Evolutionary conservation across 805 yeast genomes (phyloP), one percentile per base, ranked within the genome.

Genomic region (Candida ulmi): DNA sequence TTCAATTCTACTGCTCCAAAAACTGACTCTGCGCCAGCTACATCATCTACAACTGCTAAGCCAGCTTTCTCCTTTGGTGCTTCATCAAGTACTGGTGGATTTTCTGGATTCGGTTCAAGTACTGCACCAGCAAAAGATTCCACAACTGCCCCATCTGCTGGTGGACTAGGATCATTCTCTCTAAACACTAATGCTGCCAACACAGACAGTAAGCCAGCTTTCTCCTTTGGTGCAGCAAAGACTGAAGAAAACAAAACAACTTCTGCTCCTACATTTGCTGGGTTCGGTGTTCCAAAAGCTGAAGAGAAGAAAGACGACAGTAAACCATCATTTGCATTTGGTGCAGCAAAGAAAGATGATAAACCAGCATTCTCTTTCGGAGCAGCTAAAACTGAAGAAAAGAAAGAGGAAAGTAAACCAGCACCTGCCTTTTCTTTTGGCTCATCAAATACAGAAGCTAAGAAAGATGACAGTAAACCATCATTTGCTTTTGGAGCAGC

Each of bases 1-100:
- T 32, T 32, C 17, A 27, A 27, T 17, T 5, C 26, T 29, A 8
- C 33, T 17, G 16, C 30, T 13, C 19, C 11, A 35, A 35, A 28
- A 13, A 35, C 28, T 15, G 24, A 9, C 24, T 21, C 24, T 8
- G 35, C 19, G 13, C 29, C 42, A 19, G 23, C 47, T 17, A 4
- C 41, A 13, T 8, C 41, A 11, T 42, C 41, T 8, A 23, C 25
- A n/a, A n/a, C n/a, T n/a, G n/a, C n/a, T n/a, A n/a, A n/a, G n/a
- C 9, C 24, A 21, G 9, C 28, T 11, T 49, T 57, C 34, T 47
- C 60, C 5, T 56, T 60, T 39, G 62, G 62, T 23, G 36, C 36
- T 8, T 15, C 45, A 11, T 31, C 40, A 11, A 42, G 38, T 4
- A 30, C 30, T 29, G 19, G 33, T 38, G 16, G 36, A 36, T 15